Evolutionary conservation across 78 protist species (phyloP), one percentile per base, ranked within the genome.

Genomic region (Polysphondylium violaceum): DNA sequence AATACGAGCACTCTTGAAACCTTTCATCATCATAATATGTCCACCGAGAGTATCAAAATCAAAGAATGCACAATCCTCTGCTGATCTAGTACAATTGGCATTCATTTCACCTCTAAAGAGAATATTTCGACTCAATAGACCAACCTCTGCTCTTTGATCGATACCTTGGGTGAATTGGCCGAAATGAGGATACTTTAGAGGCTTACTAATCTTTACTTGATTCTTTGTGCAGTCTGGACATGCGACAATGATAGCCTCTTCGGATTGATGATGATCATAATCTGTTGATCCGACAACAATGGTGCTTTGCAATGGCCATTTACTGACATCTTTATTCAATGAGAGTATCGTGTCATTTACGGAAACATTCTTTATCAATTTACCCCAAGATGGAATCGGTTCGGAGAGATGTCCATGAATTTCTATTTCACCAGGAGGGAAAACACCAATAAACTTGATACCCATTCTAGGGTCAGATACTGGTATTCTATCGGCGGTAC

Each of bases 91-190:
- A 14, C 91, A 83, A 8, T 41, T 8, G 8, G 67, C 23, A n/a
- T 67, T 55, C 79, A 69, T 83, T 43, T 41, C 55, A 59, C 91
- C 91, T 33, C 51, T 53, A 29, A 83, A 61, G 12, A 14, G 43
- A 35, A 83, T 83, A 21, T 53, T 83, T 44, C 69, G 67, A 19
- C 74, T 55, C 17, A 83, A 58, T 17, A 83, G 29, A 58, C 91
- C 91, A 3, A 83, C 91, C 44, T 83, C 91, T 0, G 91, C 91
- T 17, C 91, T 27, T 51, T 69, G 53, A n/a, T 83, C 91, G 16
- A 83, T 69, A 25, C 91, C 91, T 41, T 43, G 29, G 25, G 77
- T 83, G 21, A 83, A 43, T 35, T 59, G 69, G 43, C 91, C 91
- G 14, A 53, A 83, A 69, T 83, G 91, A n/a, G 67, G 69, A 35